Percentiles rank a stretch among this genome's conserved stretches.
Evolutionary conservation across 805 yeast species (phyloP).

Genomic region (Kodamaea laetipori): DNA sequence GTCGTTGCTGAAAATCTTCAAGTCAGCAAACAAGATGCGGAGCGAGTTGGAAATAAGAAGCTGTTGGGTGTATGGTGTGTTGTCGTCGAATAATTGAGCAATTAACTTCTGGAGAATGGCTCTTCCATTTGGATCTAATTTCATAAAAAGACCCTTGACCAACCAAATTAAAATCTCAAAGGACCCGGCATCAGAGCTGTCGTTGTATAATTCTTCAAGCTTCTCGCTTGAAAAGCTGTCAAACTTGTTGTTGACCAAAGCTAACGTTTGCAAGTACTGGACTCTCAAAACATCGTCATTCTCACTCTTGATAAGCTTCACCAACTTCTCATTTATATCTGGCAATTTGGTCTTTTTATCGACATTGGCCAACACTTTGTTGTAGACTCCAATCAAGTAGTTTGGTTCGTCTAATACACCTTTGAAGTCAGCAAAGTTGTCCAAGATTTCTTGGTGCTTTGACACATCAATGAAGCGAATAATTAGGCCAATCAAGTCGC

Average conservation of each 20-base stretch:
- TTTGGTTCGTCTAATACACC: slow-evolving; percentile 28
- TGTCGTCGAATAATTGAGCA: slow-evolving; percentile 24
- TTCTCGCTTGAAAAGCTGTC: not conserved
- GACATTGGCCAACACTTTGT: slow-evolving; percentile 53
- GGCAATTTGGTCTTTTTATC: slow-evolving; percentile 37
- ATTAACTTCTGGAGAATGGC: slow-evolving; percentile 24
- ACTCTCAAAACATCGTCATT: slow-evolving; percentile 39
- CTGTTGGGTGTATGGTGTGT: slow-evolving; percentile 19
- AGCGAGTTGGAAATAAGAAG: slow-evolving; percentile 51
- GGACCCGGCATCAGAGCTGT: slow-evolving; percentile 5
- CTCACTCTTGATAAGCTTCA: slow-evolving; percentile 14
- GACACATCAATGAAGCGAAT: slow-evolving; percentile 39
- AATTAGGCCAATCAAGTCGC: slow-evolving; percentile 45
- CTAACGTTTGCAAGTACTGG: slow-evolving; percentile 57
- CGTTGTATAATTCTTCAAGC: not conserved
- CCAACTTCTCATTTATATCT: slow-evolving; percentile 10
- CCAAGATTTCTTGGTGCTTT: slow-evolving; percentile 50
- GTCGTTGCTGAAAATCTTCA: slow-evolving; percentile 57
- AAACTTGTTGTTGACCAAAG: slow-evolving; percentile 55
- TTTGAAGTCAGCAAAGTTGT: slow-evolving; percentile 40
- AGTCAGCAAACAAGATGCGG: slow-evolving; percentile 67
- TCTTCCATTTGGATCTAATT: slow-evolving; percentile 46
- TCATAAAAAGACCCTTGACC: slow-evolving; percentile 66
- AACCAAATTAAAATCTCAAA: slow-evolving; percentile 71
- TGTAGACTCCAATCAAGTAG: slow-evolving; percentile 35